These are phyloP conservation scores for Entrophospora sp. DNA, from an alignment of 192 early-diverging fungal genomes.

Conservation along the genomic window DNA sequence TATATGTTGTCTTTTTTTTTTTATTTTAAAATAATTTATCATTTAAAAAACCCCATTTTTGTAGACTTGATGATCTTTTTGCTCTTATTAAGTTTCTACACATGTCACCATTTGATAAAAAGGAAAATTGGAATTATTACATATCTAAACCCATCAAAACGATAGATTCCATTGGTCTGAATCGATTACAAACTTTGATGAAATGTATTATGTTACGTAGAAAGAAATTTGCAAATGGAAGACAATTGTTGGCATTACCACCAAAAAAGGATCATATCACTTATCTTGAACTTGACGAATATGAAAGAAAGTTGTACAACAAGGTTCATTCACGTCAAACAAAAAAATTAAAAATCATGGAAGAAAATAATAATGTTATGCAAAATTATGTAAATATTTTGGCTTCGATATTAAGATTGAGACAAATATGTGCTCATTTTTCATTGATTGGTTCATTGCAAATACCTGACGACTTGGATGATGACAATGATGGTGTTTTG, in stretches of 20 bases:
- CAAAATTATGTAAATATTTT: slow-evolving; percentile 64
- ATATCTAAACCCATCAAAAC: slow-evolving; percentile 32
- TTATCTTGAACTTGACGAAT: slow-evolving; percentile 49
- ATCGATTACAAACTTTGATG: slow-evolving; percentile 58
- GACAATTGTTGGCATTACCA: slow-evolving; percentile 72
- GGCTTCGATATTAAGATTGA: slow-evolving; percentile 39
- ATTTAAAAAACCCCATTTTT: too few species aligned
- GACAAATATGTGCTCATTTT: slow-evolving; percentile 32
- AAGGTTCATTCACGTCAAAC: slow-evolving; percentile 56
- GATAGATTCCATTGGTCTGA: slow-evolving; percentile 28
- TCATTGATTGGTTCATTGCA: slow-evolving; percentile 26
- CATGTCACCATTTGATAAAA: slow-evolving; percentile 31
- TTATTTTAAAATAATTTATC: too few species aligned
- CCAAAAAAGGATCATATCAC: slow-evolving; percentile 47
- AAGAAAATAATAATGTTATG: slow-evolving; percentile 52
- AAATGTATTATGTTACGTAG: slow-evolving; percentile 74
- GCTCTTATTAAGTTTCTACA: slow-evolving; percentile 77
- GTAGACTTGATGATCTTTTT: slow-evolving; percentile 76
- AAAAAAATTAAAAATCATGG: slow-evolving; percentile 46
- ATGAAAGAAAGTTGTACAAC: slow-evolving; percentile 62
- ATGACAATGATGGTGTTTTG: slow-evolving; percentile 27
- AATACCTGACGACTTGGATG: slow-evolving; percentile 18
- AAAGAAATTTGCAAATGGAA: slow-evolving; percentile 74
- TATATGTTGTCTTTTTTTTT: too few species aligned
- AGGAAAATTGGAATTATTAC: slow-evolving; percentile 31